Evolutionary conservation across 345 rosid genomes (phyloP), one percentile per base, ranked within the genome.

Genomic region (Hirschfeldia incana): DNA sequence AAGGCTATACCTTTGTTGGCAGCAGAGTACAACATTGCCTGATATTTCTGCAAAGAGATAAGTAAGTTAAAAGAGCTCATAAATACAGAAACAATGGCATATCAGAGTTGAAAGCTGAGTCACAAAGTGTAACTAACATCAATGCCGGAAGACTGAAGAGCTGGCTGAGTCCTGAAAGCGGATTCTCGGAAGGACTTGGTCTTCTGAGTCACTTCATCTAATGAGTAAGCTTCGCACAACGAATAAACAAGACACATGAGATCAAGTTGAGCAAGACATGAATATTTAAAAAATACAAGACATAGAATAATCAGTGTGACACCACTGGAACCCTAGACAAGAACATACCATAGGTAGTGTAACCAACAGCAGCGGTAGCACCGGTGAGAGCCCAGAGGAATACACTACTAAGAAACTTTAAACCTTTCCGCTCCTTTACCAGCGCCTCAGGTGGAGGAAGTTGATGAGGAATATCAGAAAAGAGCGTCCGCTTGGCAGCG

Each of bases 321-420:
- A 15, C 37, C 28, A 64, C 39, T 6, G 9, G 58, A 6, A 17
- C 49, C 30, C n/a, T 10, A 30, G 29, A 55, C 2, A 30, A 71
- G 60, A 36, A 7, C 86, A 30, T 27, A 95, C 99, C 94, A 65
- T 85, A 95, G 39, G 86, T 83, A 2, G 81, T 89, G 83, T 88
- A 90, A 53, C 92, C 88, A 65, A 82, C 79, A 58, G 81, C 81
- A 67, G 83, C 97, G 42, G 87, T 39, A 74, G 85, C 88, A 69
- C 94, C 97, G 2, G 91, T 82, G 80, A 93, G 37, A 32, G 91
- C 78, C 5, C 85, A 88, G 49, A 81, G 2, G 65, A 91, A 76
- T 32, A 85, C 88, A 58, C 86, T 87, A 84, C 79, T 86, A 72
- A 95, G 88, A 82, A 87, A 87, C 67, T 77, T 82, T 85, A 82